Evolutionary conservation across 192 early-diverging fungal genomes (phyloP), one percentile per base, ranked within the genome.

Genomic region (Coemansia sp.): DNA sequence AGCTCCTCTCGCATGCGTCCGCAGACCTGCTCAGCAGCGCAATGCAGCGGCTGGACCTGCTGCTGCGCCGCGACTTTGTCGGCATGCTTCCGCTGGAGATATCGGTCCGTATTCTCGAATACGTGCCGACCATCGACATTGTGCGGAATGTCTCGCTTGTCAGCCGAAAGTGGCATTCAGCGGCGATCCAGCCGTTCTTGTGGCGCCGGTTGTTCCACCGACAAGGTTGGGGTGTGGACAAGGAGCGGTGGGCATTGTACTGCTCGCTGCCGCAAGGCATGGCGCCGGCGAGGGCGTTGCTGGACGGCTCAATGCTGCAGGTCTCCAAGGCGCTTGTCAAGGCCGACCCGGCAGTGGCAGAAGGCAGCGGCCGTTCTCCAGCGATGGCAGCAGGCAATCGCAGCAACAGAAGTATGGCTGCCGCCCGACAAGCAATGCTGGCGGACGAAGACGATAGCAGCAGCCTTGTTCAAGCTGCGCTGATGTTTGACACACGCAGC

Each of bases 11-110:
- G 15, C 57, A 60, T 31, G 68, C 71, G n/a, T 68, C 77, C 4
- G 40, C 59, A 41, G 72, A 74, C 20, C 59, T 74, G 40, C 61
- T 74, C 47, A 62, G 48, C 38, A 23, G 29, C 8, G 68, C 62
- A 17, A 55, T 74, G 55, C 36, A 40, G 27, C 67, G 58, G 52
- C 54, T 80, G 55, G 59, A 70, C 19, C 58, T 61, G 28, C 67
- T 65, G 17, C 54, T 74, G 64, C 71, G 65, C 38, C 61, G 72
- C 57, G 77, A 80, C 59, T 74, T 80, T 67, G 55, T 74, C 34
- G 72, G 60, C n/a, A 48, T 27, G 37, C 68, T 80, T 48, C 77
- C 77, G 14, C 23, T 64, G 45, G 77, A 80, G 31, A 63, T 80
- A 19, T 40, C 72, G 9, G 66, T 66, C 14, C 61, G 50, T 15